phyloP scores from a whole-genome alignment of 2,329 filamentous ascomycete genomes.

The Microdochium trichocladiopsis region DNA sequence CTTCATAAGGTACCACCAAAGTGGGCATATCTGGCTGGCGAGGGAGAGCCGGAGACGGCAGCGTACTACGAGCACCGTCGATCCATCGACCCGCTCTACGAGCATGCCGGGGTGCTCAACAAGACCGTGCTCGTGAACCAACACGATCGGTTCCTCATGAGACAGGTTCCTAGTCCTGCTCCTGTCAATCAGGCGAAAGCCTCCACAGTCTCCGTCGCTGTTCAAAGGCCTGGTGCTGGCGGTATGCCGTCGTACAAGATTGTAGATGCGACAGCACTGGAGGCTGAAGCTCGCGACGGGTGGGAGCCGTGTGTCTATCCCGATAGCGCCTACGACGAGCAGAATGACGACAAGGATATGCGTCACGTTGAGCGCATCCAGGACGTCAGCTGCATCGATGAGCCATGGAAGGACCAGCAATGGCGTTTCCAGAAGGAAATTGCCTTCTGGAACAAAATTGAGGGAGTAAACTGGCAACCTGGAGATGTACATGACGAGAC shows the following conservation, averaged over 20 bases:
- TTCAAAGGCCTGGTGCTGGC: neutral
- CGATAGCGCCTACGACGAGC: neutral
- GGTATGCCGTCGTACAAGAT: neutral
- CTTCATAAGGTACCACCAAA: too few relatives aligned
- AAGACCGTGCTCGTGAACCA: neutral
- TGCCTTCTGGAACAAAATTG: neutral
- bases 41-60: too few relatives aligned
- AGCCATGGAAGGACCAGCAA: neutral
- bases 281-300: neutral
- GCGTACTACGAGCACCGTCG: too few relatives aligned
- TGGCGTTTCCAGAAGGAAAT: neutral
- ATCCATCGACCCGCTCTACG: neutral
- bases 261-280: neutral
- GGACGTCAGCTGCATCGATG: neutral
- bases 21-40: too few relatives aligned
- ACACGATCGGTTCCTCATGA: neutral
- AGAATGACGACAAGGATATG: neutral
- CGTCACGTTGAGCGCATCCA: neutral
- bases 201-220: neutral
- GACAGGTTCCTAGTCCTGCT: neutral
- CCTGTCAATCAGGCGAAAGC: neutral
- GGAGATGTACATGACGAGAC: neutral
- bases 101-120: neutral
- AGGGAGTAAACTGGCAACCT: neutral
- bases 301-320: neutral